Conservation (phyloP, 1,139 yeast genomes). For the Geotrichum aggregatum region DNA sequence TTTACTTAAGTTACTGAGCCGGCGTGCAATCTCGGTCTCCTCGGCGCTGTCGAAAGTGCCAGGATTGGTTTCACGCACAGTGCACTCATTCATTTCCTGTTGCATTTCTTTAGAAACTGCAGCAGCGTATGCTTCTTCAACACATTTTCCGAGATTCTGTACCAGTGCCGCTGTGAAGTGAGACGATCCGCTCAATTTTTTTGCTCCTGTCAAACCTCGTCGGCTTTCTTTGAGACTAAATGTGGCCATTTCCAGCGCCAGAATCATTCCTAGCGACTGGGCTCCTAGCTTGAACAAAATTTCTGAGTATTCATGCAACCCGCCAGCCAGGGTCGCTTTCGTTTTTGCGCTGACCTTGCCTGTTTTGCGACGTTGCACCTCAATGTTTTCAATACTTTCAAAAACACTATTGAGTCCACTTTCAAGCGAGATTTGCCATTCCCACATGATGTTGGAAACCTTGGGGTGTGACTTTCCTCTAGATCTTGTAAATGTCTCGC, state of each 20-base stretch:
- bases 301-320: constrained; percentile 7
- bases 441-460: constrained; percentile 14
- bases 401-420: constrained; percentile 7
- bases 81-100: not conserved
- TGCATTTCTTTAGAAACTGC: constrained; percentile 8
- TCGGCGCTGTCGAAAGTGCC: constrained; percentile 4
- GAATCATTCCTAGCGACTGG: constrained; percentile 13
- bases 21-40: constrained; percentile 5
- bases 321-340: constrained; percentile 10
- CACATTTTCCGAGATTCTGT: constrained; percentile 12
- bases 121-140: constrained; percentile 19
- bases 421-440: constrained; percentile 15
- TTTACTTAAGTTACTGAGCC: constrained; percentile 41
- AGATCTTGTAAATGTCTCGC: constrained; percentile 9
- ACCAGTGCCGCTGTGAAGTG: constrained; percentile 8
- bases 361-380: not conserved
- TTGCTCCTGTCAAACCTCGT: not conserved
- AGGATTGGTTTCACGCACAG: constrained; percentile 1
- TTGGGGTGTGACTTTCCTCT: constrained; percentile 7
- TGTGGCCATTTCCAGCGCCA: constrained; percentile 20
- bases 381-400: constrained; percentile 11
- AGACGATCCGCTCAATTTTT: not conserved
- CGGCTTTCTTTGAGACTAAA: constrained; percentile 11
- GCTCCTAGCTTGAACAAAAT: constrained; percentile 42
- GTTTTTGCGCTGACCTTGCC: not conserved